Base-by-base conservation (phyloP, 2,329 filamentous ascomycete species). In the Penicillium sp. region DNA sequence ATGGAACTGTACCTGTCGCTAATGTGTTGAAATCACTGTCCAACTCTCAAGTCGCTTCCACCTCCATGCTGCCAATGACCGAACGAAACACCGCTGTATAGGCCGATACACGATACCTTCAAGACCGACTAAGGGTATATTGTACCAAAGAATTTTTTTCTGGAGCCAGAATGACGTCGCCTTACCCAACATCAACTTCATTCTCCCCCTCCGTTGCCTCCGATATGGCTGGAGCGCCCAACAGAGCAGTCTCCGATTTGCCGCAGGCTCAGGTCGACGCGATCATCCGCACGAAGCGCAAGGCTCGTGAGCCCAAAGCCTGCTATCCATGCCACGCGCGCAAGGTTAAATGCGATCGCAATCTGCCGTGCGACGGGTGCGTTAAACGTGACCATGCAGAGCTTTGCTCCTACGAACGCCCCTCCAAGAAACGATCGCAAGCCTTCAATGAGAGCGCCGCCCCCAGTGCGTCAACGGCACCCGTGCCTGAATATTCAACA, bases 301-400 rank as follows among this genome's bases (percentile, higher is more conserved):
- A 80, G 62, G 77, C 78, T 48, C 73, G 78, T 49, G 78, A 80
- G 59, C 78, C 78, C 9, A 75, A 80, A 69, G 77, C 77, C 46
- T 78, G 77, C 61, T 78, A 78, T 58, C 76, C 77, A 13, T 78
- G 77, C 56, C 77, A 78, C 62, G 75, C 75, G 51, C 74, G 77
- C n/a, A 78, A 78, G 58, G 78, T 80, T 41, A 80, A 80, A 69
- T 80, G 78, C 65, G 78, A 80, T 64, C 76, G 78, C 41, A 80
- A 80, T 49, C 66, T 80, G 9, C 78, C 78, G 4, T 80, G 78
- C 65, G 78, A 80, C 58, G 78, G 77, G 21, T 80, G 78, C 57
- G 77, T 80, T 47, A 80, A 80, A 64, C 74, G 78, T 62, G 78
- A 80, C 63, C 78, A 80, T 64, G 77, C 77, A 35, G 77, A 80